phyloP scores from a whole-genome alignment of 495 filamentous ascomycete species.

The Rusavskia elegans region DNA sequence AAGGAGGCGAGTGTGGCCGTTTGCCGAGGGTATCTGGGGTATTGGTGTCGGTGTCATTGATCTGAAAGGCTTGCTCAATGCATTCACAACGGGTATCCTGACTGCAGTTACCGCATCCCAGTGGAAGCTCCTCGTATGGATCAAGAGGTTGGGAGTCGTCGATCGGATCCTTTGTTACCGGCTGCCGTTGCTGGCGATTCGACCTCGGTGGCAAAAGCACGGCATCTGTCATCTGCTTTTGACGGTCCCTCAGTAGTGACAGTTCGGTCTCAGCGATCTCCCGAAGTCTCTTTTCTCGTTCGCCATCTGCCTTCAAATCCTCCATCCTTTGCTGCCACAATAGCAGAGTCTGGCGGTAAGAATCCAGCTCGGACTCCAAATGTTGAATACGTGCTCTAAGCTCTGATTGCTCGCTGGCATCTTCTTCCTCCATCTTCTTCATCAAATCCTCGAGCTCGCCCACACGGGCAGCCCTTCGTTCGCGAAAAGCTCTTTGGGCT shows the following conservation, averaged over 20 bases:
- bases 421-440: constrained; percentile 42
- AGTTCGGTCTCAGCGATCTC: constrained; percentile 27
- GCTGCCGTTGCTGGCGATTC: neutral
- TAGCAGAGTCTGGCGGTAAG: constrained; percentile 3
- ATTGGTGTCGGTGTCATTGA: constrained; percentile 5
- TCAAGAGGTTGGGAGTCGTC: neutral
- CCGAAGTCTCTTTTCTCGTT: constrained; percentile 25
- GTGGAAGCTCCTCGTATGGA: constrained; percentile 12
- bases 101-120: constrained; percentile 52
- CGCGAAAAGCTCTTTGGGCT: constrained; percentile 85
- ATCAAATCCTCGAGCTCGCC: constrained; percentile 77
- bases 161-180: neutral
- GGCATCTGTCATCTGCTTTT: constrained; percentile 14
- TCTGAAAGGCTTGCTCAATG: constrained; percentile 45
- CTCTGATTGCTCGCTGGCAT: constrained; percentile 26
- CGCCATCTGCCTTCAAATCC: constrained; percentile 7
- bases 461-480: constrained; percentile 67
- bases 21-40: constrained; percentile 8
- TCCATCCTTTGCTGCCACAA: constrained; percentile 4
- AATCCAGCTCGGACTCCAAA: constrained; percentile 28
- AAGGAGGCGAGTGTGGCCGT: constrained; percentile 20
- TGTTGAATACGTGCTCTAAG: constrained; percentile 30
- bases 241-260: constrained; percentile 19
- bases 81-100: constrained; percentile 46
- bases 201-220: constrained; percentile 13